Evolutionary conservation across 805 yeast species (phyloP).

Genomic region (Aciculoconidium aculeatum): DNA sequence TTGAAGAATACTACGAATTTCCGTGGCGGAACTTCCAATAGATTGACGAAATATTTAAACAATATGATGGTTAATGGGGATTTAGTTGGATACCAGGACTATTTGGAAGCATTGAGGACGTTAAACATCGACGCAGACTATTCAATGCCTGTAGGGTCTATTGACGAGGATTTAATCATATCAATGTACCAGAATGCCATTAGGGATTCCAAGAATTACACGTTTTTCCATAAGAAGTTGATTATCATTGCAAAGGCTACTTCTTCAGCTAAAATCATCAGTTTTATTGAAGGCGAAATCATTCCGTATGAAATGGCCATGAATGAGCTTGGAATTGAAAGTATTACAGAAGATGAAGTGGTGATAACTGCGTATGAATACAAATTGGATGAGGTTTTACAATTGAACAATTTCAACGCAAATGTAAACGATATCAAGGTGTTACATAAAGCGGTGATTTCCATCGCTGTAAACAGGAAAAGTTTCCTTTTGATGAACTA

Average conservation of each 20-base stretch:
- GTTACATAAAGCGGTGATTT: slow-evolving; percentile 50
- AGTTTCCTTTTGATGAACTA: slow-evolving; percentile 54
- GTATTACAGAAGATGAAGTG: slow-evolving; percentile 51
- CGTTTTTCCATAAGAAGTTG: slow-evolving; percentile 27
- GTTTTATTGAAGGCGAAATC: slow-evolving; percentile 25
- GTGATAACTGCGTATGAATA: slow-evolving; percentile 70
- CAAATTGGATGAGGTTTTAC: slow-evolving; percentile 47
- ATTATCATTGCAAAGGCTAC: slow-evolving; percentile 21
- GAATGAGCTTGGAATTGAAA: slow-evolving; percentile 34
- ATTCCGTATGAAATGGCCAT: slow-evolving; percentile 30
- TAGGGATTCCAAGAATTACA: slow-evolving; percentile 33
- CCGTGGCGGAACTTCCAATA: slow-evolving; percentile 11
- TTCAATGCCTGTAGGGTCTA: too few relatives aligned
- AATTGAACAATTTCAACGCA: slow-evolving; percentile 21
- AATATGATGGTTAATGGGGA: slow-evolving; percentile 22
- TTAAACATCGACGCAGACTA: slow-evolving; percentile 17
- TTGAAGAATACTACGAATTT: slow-evolving; percentile 19
- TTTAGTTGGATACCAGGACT: slow-evolving; percentile 30
- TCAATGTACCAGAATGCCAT: slow-evolving; percentile 28
- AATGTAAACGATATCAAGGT: slow-evolving; percentile 32
- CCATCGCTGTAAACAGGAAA: slow-evolving; percentile 54
- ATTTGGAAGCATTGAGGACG: slow-evolving; percentile 23
- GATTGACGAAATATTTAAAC: slow-evolving; percentile 24
- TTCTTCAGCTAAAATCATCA: slow-evolving; percentile 14
- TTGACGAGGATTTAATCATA: slow-evolving; percentile 31